Evolutionary conservation across 1,284 basidiomycete species (phyloP), one percentile per base, ranked within the genome.

Genomic region (Sporisorium graminicola): DNA sequence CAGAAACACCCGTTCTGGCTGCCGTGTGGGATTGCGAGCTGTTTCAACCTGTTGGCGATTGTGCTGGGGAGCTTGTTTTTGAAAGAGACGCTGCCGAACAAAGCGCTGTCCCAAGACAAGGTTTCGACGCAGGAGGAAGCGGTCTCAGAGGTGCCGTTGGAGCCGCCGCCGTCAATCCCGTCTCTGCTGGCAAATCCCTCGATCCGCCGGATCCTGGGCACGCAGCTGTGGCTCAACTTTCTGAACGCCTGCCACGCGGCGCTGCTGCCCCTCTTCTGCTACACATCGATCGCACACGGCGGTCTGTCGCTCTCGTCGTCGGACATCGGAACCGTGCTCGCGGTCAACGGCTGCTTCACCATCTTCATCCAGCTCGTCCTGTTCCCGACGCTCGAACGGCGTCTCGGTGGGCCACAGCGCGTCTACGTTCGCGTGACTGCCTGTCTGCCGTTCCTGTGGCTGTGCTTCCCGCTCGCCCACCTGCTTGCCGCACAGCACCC

Each of bases 21-120:
- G n/a, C 86, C 87, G 0, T 87, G 87, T 74, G 64, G 83, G 24
- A 58, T 83, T 46, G 82, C 81, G 2, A 79, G 85, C 4, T 63
- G 74, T 5, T 79, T 86, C 53, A 83, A 85, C 12, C 50, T 84
- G 8, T 22, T 63, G 22, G 79, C 67, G 53, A 78, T 86, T 7
- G 9, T 87, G n/a, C 43, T 85, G 3, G 85, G 81, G 9, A 56
- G 76, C 26, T 52, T 86, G 42, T 86, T 83, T 56, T 77, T 87
- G 47, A 78, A 86, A 43, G 87, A 87, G 62, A 82, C 80, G 1
- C 47, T 82, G 14, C 79, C 80, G 12, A 65, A 47, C 22, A 81
- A 75, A 51, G 63, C 47, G 1, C 37, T 51, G 1, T 44, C 37
- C 13, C 53, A 61, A n/a, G 16, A 18, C 47, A 47, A 61, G 18